Evolutionary conservation across 75 land plant genomes (phyloP), one percentile per base, ranked within the genome.

Genomic region (Selaginella moellendorffii): DNA sequence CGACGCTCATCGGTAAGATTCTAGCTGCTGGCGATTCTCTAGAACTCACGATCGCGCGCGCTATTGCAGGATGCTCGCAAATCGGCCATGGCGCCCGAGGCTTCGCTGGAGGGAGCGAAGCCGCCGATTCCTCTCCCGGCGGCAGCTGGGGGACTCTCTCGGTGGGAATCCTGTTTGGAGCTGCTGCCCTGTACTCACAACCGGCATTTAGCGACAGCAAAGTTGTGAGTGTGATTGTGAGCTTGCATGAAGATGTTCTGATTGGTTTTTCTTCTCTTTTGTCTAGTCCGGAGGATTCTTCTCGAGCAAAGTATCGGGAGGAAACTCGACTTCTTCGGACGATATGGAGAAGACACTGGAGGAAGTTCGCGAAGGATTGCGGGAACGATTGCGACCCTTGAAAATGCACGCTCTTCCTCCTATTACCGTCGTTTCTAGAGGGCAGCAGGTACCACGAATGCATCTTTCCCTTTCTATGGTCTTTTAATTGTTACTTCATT

Each of bases 371-470:
- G 2, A 2, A 24, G 63, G 27, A 23, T 25, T 61, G 1, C 63
- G 28, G 18, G 24, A 9, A 61, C 21, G 63, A 61, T 26, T 61
- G 2, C 21, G 26, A 24, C 28, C 63, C 26, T 28, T 24, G 12
- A 61, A 24, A 1, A 23, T 1, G n/a, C n/a, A 23, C 28, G 63
- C 2, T 61, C 28, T 61, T 28, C 28, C 63, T 25, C 63, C 63
- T 61, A 18, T 24, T 24, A 61, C 24, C 18, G 28, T 61, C 10
- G 21, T 26, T 26, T 23, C 63, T 10, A 61, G 28, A 26, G 63
- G 63, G 21, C 63, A 61, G 28, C 63, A 61, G 63, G 63, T 61
- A 61, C 10, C 21, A 21, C 24, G 24, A 21, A 2, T 2, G 21
- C 1, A 54, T 54, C 10, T 1, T 54, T 54, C 21, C 1, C 56